Conservation (phyloP, 306 rosid genomes). For the Rosa lucieae region DNA sequence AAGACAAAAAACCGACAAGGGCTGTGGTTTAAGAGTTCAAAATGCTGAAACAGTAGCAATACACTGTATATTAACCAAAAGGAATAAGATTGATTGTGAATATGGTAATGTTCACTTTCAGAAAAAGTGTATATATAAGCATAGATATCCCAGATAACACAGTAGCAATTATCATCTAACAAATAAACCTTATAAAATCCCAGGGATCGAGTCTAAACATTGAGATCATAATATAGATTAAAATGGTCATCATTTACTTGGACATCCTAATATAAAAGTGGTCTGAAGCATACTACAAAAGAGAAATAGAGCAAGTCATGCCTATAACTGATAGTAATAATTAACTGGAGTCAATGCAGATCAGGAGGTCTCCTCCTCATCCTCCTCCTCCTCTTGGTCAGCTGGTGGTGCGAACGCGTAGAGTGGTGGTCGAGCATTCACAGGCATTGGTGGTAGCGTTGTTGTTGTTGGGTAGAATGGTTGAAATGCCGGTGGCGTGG, state of each 20-base stretch:
- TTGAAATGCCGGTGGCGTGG: background rate
- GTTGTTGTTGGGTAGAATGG: background rate
- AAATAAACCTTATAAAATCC: background rate
- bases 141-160: background rate
- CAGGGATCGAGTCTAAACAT: background rate
- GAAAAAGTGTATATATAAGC: background rate
- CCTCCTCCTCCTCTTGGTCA: background rate
- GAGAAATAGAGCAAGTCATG: background rate
- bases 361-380: background rate
- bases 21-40: background rate
- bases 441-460: background rate
- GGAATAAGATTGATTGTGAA: background rate
- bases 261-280: background rate
- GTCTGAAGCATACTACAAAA: background rate
- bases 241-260: background rate
- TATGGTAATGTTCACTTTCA: background rate
- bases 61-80: background rate
- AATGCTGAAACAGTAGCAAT: background rate
- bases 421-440: background rate
- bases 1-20: background rate
- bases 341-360: background rate
- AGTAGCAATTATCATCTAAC: background rate
- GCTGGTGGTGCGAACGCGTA: background rate
- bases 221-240: background rate
- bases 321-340: background rate